Percentiles rank a stretch among this genome's conserved stretches.
Evolutionary conservation across 2,329 filamentous ascomycete species (phyloP).

Genomic region (Aspergillus candidus): DNA sequence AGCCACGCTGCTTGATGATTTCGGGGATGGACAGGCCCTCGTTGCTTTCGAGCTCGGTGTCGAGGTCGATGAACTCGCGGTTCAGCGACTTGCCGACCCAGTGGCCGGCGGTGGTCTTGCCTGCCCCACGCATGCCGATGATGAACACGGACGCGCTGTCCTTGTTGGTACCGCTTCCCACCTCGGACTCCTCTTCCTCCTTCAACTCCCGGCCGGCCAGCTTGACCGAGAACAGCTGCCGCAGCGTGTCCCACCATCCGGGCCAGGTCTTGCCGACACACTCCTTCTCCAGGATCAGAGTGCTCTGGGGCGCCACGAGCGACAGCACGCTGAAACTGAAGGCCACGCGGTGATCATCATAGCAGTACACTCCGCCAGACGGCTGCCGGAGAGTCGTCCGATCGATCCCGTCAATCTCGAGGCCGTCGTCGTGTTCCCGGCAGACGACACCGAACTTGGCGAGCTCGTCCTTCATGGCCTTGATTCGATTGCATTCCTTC

Average conservation of each 20-base stretch:
- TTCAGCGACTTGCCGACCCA: conserved; percentile 74
- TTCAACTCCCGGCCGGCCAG: conserved; percentile 67
- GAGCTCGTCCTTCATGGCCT: conserved; percentile 90
- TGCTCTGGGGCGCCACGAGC: conserved; percentile 61
- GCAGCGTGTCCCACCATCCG: conserved; percentile 92
- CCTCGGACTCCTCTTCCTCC: conserved; percentile 32
- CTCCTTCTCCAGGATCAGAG: conserved; percentile 79
- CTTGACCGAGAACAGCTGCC: conserved; percentile 67
- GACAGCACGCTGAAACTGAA: conserved; percentile 97
- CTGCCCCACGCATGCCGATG: conserved; percentile 94
- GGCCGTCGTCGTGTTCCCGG: conserved; percentile 88
- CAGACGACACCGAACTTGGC: conserved; percentile 88
- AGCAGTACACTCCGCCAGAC: conserved; percentile 72
- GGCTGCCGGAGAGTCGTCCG: conserved; percentile 51
- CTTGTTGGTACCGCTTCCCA: conserved; percentile 35
- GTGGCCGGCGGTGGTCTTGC: conserved; percentile 86
- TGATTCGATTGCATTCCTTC: conserved; percentile 95
- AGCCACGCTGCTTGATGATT: conserved; percentile 71
- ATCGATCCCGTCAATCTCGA: conserved; percentile 57
- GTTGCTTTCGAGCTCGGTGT: conserved; percentile 73
- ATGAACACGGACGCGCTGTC: conserved; percentile 71
- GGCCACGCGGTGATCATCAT: conserved; percentile 94
- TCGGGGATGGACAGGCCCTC: conserved; percentile 75
- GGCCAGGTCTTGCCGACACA: conserved; percentile 98
- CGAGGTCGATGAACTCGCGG: conserved; percentile 77